Conservation (phyloP, 768 basidiomycete species). For the Pholiota conissans region DNA sequence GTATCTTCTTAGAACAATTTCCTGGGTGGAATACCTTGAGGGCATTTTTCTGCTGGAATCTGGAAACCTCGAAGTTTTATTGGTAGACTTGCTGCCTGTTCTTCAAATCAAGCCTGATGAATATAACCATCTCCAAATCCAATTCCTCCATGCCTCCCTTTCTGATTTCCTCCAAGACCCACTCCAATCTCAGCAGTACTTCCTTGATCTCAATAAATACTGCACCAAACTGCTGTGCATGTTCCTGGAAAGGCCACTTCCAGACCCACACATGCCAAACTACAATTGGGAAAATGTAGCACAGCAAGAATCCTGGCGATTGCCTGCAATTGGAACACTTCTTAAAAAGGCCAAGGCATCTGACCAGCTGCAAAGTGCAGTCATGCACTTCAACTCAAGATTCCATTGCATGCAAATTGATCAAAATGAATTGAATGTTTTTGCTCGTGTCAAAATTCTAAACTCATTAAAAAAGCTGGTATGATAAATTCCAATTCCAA, state of each 20-base stretch:
- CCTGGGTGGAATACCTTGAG: background rate
- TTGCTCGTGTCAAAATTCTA: background rate
- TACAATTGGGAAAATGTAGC: background rate
- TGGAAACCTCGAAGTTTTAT: background rate
- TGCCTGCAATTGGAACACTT: background rate
- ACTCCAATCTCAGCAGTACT: background rate
- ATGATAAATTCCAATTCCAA: background rate
- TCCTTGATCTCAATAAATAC: background rate
- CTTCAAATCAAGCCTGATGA: background rate
- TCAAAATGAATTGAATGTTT: background rate
- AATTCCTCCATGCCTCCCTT: conserved; percentile 6
- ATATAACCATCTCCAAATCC: background rate
- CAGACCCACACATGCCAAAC: background rate
- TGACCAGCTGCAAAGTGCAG: background rate
- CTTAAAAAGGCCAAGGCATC: background rate
- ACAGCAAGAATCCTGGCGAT: background rate
- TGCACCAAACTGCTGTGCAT: background rate
- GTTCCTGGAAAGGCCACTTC: background rate
- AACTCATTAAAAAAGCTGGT: background rate
- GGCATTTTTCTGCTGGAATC: too few species aligned
- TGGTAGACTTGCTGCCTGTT: background rate
- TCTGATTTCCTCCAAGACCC: conserved; percentile 5
- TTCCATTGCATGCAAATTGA: background rate
- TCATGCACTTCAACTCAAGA: background rate
- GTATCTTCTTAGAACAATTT: background rate